Evolutionary conservation across 83 land plant species (phyloP), one percentile per base, ranked within the genome.

Genomic region (Picea engelmannii): DNA sequence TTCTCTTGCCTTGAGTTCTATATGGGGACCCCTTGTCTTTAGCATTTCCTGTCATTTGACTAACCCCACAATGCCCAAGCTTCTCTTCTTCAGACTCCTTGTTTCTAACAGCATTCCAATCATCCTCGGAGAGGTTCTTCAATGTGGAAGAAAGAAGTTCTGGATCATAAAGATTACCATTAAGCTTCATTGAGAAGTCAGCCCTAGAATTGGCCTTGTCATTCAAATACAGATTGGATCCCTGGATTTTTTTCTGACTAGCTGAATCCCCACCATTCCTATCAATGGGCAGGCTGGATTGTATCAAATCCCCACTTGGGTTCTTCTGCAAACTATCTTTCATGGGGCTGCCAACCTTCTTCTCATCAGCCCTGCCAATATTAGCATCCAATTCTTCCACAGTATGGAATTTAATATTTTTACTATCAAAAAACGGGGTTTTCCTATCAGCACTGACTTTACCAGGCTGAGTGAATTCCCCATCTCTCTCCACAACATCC

Each of bases 311-410:
- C 15, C 58, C 58, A 55, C 58, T 55, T n/a, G 24, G 25, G 21
- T 66, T 66, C 68, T 24, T n/a, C 68, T 66, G 24, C 68, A 66
- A 66, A 11, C 15, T 55, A 55, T 55, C 58, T 55, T 55, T 55
- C 58, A 55, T 55, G 58, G 58, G 58, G 58, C 58, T 55, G 13
- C 58, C 58, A 55, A 55, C 58, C 58, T 62, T 13, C 55, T 67
- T 85, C 81, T 40, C 70, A 81, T 75, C 84, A 65, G 42, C 52
- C 23, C 62, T 47, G 78, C 62, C 68, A 49, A 13, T 60, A 66
- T 86, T 86, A 10, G 84, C 82, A 27, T 90, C 90, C 62, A 90
- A 81, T 83, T 88, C 94, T 27, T 88, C 88, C 31, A 90, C 66
- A 0, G 92, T 90, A 84, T 85, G 90, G 40, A 86, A 82, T 10